Percentiles rank a stretch among this genome's conserved stretches.
These are phyloP conservation scores for Lepidopterella palustris DNA, from an alignment of 495 filamentous ascomycete genomes.

Conservation along the genomic window DNA sequence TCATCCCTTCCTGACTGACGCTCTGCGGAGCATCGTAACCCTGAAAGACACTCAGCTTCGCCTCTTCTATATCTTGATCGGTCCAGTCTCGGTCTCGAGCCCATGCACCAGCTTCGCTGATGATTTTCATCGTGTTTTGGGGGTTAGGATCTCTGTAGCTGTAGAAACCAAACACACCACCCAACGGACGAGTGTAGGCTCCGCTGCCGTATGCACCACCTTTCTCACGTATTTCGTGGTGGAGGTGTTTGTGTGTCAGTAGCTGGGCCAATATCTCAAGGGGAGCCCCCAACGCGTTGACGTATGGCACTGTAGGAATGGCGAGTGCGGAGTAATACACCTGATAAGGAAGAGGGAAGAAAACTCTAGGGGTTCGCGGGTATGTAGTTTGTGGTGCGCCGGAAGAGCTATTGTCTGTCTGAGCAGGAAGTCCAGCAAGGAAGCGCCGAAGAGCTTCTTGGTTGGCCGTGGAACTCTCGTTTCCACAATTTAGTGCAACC, in stretches of 20 bases:
- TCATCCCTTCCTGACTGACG: constrained; percentile 83
- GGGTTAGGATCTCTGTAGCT: constrained; percentile 98
- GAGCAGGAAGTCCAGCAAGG: constrained; percentile 47
- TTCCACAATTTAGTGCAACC: constrained; percentile 78
- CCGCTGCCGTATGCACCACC: constrained; percentile 94
- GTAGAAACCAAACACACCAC: constrained; percentile 88
- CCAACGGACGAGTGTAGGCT: constrained; percentile 69
- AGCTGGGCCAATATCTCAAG: constrained; percentile 86
- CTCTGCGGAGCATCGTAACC: constrained; percentile 85
- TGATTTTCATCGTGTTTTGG: constrained; percentile 75
- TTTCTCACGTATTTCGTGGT: constrained; percentile 97
- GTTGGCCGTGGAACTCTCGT: constrained; percentile 61
- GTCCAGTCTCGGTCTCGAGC: constrained; percentile 81
- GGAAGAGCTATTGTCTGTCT: constrained; percentile 41
- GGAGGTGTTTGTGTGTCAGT: constrained; percentile 93
- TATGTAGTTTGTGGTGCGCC: constrained; percentile 37
- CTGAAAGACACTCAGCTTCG: constrained; percentile 92
- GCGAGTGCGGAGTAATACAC: constrained; percentile 86
- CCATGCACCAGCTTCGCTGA: constrained; percentile 75
- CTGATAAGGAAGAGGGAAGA: constrained; percentile 94
- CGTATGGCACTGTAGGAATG: constrained; percentile 80
- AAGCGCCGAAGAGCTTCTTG: constrained; percentile 67
- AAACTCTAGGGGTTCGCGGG: constrained; percentile 54
- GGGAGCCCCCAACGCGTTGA: constrained; percentile 61
- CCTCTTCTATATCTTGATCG: constrained; percentile 84